phyloP scores from a whole-genome alignment of 345 rosid species.

The Populus davidiana region DNA sequence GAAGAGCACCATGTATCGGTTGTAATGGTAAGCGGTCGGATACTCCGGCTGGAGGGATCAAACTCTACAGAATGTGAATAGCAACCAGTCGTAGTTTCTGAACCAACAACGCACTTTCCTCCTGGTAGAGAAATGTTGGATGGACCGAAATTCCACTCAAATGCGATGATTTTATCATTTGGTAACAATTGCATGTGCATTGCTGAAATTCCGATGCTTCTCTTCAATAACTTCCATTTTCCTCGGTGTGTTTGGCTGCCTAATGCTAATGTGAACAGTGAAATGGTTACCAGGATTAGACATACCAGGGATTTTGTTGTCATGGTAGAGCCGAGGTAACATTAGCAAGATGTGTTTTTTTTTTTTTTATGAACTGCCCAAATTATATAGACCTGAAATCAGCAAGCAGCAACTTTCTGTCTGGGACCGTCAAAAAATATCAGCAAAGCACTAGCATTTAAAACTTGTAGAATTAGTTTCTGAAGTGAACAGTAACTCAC shows the following conservation, averaged over 20 bases:
- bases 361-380: not conserved
- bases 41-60: slow-evolving; percentile 9
- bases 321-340: slow-evolving; percentile 16
- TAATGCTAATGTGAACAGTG: slow-evolving; percentile 1
- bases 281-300: slow-evolving; percentile 10
- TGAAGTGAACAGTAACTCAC: too few relatives aligned
- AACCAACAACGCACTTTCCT: slow-evolving; percentile 30
- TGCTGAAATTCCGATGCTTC: slow-evolving; percentile 34
- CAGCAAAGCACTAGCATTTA: too few relatives aligned
- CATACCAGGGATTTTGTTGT: not conserved
- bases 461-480: too few relatives aligned
- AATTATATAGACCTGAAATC: not conserved
- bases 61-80: slow-evolving; percentile 26
- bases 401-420: not conserved
- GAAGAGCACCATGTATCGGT: slow-evolving; percentile 34
- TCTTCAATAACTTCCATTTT: slow-evolving; percentile 18
- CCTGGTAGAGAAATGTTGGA: slow-evolving; percentile 45
- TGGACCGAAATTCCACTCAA: slow-evolving; percentile 35
- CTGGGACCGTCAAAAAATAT: too few relatives aligned
- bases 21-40: slow-evolving; percentile 24
- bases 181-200: slow-evolving; percentile 35
- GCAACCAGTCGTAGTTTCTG: slow-evolving; percentile 13
- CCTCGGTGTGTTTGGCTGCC: slow-evolving; percentile 10
- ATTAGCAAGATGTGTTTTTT: not conserved
- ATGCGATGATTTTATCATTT: slow-evolving; percentile 19